phyloP scores from a whole-genome alignment of 768 basidiomycete genomes.

The Russula griseocarnosa region DNA sequence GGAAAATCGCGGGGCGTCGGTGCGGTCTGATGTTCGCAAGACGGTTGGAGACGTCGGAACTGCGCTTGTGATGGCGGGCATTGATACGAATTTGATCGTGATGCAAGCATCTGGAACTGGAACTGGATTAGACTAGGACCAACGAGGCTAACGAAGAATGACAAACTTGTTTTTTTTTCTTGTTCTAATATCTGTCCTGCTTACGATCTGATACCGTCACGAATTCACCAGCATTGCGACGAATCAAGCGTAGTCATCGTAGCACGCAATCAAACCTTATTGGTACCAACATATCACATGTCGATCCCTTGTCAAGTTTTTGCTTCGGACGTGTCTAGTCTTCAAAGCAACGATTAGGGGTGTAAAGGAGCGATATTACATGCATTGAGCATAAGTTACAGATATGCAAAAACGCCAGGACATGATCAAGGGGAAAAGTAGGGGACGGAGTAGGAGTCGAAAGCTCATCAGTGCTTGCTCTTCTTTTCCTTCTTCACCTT shows the following conservation, averaged over 20 bases:
- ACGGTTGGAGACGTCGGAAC: constrained; percentile 84
- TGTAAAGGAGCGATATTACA: constrained; percentile 20
- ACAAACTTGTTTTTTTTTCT: too few species aligned
- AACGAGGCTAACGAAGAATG: neutral
- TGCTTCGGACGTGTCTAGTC: neutral
- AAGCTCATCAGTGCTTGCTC: constrained; percentile 37
- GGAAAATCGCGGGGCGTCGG: constrained; percentile 46
- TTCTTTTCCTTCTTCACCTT: constrained; percentile 58
- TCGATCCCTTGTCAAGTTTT: neutral
- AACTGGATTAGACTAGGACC: neutral
- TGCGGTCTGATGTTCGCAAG: constrained; percentile 64
- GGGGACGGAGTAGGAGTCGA: constrained; percentile 11
- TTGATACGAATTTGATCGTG: constrained; percentile 59
- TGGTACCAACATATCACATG: neutral
- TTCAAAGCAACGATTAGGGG: neutral
- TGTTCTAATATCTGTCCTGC: too few species aligned
- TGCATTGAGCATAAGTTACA: constrained; percentile 26
- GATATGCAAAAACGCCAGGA: constrained; percentile 21
- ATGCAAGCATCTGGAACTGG: constrained; percentile 47
- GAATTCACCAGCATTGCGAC: neutral
- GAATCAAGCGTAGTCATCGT: neutral
- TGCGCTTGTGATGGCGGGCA: constrained; percentile 62
- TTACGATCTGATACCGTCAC: neutral
- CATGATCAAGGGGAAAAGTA: constrained; percentile 13
- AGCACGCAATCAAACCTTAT: neutral